These are phyloP conservation scores for Ceratopteris richardii DNA, from an alignment of 75 land plant species.

Conservation along the genomic window DNA sequence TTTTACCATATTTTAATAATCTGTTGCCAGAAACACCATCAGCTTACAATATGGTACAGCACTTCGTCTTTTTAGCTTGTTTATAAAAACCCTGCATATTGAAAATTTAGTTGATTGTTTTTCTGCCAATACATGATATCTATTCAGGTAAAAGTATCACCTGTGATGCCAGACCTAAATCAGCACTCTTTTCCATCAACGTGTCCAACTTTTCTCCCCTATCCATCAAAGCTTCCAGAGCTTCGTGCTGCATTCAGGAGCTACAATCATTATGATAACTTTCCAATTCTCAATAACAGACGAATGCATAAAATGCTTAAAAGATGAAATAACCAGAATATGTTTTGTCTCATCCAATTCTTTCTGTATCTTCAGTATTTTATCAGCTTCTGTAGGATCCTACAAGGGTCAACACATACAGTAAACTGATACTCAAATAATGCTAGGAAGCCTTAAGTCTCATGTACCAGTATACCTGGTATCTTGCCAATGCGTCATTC, in stretches of 20 bases:
- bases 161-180: constrained; percentile 88
- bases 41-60: constrained; percentile 71
- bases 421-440: no score
- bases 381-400: constrained; percentile 98
- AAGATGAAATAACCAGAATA: constrained; percentile 46
- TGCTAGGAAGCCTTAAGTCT: no score
- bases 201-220: constrained; percentile 86
- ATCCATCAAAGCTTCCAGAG: constrained; percentile 84
- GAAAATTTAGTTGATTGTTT: background rate
- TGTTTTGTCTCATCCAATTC: constrained; percentile 96
- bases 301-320: no score
- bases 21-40: no score
- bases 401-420: constrained; percentile 22
- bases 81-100: constrained; percentile 80
- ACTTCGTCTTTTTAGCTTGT: constrained; percentile 92
- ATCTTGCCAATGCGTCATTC: constrained; percentile 62
- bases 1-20: no score
- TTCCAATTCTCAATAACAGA: no score
- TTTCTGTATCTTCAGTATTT: constrained; percentile 82
- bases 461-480: constrained; percentile 59
- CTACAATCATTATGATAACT: no score
- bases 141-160: constrained; percentile 20
- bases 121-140: background rate
- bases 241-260: constrained; percentile 58
- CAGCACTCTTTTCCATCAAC: constrained; percentile 86